Percentiles rank a stretch among this genome's conserved stretches.
phyloP scores from a whole-genome alignment of 129 eudicot species.

The Mikania micrantha region DNA sequence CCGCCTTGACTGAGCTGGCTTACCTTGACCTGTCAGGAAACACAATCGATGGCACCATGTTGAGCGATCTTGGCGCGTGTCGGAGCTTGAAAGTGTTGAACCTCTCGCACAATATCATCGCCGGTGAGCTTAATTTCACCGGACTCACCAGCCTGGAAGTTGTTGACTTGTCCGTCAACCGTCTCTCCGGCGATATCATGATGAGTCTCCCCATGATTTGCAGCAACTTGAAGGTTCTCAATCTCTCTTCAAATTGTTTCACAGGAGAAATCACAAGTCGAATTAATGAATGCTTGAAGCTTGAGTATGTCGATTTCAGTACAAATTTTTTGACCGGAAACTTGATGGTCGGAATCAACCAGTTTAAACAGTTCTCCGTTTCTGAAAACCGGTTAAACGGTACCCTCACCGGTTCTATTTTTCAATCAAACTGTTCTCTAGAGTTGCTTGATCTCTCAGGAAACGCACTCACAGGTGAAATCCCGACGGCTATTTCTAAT shows the following conservation, averaged over 20 bases:
- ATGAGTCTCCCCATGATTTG: conserved; percentile 43
- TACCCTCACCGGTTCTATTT: conserved; percentile 26
- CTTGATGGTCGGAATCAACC: conserved; percentile 34
- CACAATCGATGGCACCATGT: conserved; percentile 48
- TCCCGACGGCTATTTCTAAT: conserved; percentile 55
- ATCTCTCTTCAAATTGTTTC: conserved; percentile 52
- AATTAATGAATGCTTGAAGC: conserved; percentile 41
- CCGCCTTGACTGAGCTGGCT: conserved; percentile 56
- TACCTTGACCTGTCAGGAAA: conserved; percentile 58
- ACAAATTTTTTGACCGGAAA: conserved; percentile 51
- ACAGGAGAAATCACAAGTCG: conserved; percentile 41
- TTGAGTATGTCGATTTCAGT: conserved; percentile 70
- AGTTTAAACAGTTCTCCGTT: conserved; percentile 47
- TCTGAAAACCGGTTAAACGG: conserved; percentile 44
- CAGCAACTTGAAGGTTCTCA: conserved; percentile 48
- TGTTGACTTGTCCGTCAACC: conserved; percentile 67
- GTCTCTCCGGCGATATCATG: conserved; percentile 41
- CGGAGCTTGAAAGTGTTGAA: conserved; percentile 54
- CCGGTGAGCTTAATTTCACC: conserved; percentile 54
- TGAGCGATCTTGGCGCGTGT: conserved; percentile 47
- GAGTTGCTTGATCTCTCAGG: conserved; percentile 59
- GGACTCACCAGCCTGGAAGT: conserved; percentile 54
- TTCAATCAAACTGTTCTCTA: conserved; percentile 47
- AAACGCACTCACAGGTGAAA: conserved; percentile 43
- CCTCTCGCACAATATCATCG: conserved; percentile 58